Evolutionary conservation across 2,329 filamentous ascomycete genomes (phyloP).

Genomic region (Chaetomium olivaceum): DNA sequence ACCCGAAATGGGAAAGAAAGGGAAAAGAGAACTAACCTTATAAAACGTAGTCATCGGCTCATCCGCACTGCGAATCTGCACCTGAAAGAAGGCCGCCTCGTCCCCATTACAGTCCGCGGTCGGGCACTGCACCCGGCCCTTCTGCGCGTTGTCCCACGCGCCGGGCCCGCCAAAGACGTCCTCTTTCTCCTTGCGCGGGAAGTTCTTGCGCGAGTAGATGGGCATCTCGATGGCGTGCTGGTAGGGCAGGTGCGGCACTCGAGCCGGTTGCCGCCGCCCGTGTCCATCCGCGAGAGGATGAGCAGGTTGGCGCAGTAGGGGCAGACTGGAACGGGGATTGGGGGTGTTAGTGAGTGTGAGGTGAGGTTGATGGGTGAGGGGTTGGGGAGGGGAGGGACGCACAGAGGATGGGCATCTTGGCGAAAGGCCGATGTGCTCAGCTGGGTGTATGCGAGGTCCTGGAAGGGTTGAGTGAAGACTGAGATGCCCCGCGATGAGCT

Average conservation of each 20-base stretch:
- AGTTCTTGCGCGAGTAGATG: slow-evolving; percentile 79
- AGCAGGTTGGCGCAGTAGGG: slow-evolving; percentile 82
- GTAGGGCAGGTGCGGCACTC: slow-evolving; percentile 94
- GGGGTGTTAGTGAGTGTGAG: too few relatives aligned
- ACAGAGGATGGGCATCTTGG: slow-evolving; percentile 34
- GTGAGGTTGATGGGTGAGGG: slow-evolving; percentile 5
- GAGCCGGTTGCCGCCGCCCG: slow-evolving; percentile 71
- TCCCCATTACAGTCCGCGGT: slow-evolving; percentile 76
- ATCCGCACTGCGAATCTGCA: slow-evolving; percentile 96
- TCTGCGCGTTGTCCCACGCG: slow-evolving; percentile 89
- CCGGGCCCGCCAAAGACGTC: slow-evolving; percentile 86
- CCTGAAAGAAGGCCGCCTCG: slow-evolving; percentile 90
- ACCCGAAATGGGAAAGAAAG: background rate
- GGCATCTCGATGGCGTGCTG: slow-evolving; percentile 77
- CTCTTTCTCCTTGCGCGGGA: slow-evolving; percentile 84
- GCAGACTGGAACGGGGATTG: slow-evolving; percentile 61
- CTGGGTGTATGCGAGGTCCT: background rate
- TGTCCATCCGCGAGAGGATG: slow-evolving; percentile 64
- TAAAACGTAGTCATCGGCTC: slow-evolving; percentile 98
- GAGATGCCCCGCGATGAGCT: background rate
- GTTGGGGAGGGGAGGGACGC: slow-evolving; percentile 20
- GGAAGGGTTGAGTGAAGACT: background rate
- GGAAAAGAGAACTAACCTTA: slow-evolving; percentile 57
- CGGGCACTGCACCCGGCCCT: slow-evolving; percentile 78
- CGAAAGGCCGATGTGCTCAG: background rate